A percentile compares a stretch with the other conserved stretches of the same genome.
phyloP scores from a whole-genome alignment of 179 eudicot species.

The Camellia oleifera region DNA sequence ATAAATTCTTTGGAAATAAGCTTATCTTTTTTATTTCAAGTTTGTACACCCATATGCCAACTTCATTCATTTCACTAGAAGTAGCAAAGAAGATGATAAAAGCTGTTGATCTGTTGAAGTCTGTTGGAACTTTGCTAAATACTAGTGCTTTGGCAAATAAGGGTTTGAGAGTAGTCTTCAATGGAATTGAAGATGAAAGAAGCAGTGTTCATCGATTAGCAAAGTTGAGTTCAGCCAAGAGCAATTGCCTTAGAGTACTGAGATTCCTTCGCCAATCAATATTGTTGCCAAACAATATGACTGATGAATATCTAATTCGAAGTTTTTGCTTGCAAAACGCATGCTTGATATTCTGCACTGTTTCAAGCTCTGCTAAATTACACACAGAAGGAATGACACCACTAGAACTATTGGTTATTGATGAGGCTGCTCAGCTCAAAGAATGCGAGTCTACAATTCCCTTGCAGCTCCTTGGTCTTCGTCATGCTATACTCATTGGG shows the following conservation, averaged over 20 bases:
- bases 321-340: slow-evolving; percentile 53
- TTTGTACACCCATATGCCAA: slow-evolving; percentile 49
- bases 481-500: slow-evolving; percentile 58
- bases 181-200: slow-evolving; percentile 1
- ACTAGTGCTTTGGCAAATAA: background rate
- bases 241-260: slow-evolving; percentile 20
- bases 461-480: slow-evolving; percentile 48
- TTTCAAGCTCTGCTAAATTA: slow-evolving; percentile 48
- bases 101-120: slow-evolving; percentile 24
- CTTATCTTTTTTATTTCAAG: slow-evolving; percentile 18
- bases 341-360: slow-evolving; percentile 60
- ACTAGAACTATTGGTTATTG: slow-evolving; percentile 47
- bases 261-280: slow-evolving; percentile 19
- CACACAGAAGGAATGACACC: slow-evolving; percentile 14
- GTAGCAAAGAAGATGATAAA: slow-evolving; percentile 30
- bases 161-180: slow-evolving; percentile 6
- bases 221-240: slow-evolving; percentile 16
- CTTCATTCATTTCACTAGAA: slow-evolving; percentile 25
- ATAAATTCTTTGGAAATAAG: slow-evolving; percentile 10
- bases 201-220: background rate
- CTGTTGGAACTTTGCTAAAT: slow-evolving; percentile 9
- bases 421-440: slow-evolving; percentile 84
- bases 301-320: background rate
- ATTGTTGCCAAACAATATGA: background rate
- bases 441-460: slow-evolving; percentile 82